phyloP scores from a whole-genome alignment of 371 early-diverging fungal species.

The Mortierella sp. region DNA sequence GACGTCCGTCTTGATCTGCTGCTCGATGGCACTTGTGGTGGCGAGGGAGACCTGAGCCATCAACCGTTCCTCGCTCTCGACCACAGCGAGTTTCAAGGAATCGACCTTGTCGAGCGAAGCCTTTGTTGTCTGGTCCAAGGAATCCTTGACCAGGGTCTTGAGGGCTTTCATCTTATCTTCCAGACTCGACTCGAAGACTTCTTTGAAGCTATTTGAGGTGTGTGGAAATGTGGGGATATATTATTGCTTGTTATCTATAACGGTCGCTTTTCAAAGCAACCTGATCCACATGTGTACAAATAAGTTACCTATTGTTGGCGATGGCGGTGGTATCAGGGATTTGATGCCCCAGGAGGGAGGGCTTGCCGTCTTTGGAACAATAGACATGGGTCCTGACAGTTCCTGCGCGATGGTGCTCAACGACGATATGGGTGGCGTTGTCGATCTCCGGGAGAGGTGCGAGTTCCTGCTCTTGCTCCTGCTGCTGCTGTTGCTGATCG shows the following conservation, averaged over 20 bases:
- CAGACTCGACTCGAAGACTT: background rate
- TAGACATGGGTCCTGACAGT: slow-evolving; percentile 50
- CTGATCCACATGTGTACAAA: background rate
- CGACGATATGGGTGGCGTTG: slow-evolving; percentile 43
- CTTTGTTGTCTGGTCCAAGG: slow-evolving; percentile 10
- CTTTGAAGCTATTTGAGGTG: background rate
- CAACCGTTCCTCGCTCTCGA: background rate
- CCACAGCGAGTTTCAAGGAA: slow-evolving; percentile 4
- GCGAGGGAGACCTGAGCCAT: slow-evolving; percentile 12
- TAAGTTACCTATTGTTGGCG: background rate
- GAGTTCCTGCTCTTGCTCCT: background rate
- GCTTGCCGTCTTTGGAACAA: slow-evolving; percentile 37
- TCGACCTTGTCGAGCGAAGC: slow-evolving; percentile 29
- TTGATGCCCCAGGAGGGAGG: slow-evolving; percentile 27
- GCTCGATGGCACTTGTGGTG: slow-evolving; percentile 10
- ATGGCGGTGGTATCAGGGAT: slow-evolving; percentile 7
- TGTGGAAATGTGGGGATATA: background rate
- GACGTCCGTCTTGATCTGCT: slow-evolving; percentile 20
- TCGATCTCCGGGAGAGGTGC: slow-evolving; percentile 8
- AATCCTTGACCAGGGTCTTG: slow-evolving; percentile 15
- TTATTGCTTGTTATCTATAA: background rate
- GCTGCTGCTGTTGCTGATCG: background rate
- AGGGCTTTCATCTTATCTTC: slow-evolving; percentile 20
- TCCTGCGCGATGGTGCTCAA: slow-evolving; percentile 39
- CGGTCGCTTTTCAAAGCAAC: background rate